A percentile compares a stretch with the other conserved stretches of the same genome.
Conservation (phyloP, 169 alveolate genomes). For the Babesia caballi region DNA sequence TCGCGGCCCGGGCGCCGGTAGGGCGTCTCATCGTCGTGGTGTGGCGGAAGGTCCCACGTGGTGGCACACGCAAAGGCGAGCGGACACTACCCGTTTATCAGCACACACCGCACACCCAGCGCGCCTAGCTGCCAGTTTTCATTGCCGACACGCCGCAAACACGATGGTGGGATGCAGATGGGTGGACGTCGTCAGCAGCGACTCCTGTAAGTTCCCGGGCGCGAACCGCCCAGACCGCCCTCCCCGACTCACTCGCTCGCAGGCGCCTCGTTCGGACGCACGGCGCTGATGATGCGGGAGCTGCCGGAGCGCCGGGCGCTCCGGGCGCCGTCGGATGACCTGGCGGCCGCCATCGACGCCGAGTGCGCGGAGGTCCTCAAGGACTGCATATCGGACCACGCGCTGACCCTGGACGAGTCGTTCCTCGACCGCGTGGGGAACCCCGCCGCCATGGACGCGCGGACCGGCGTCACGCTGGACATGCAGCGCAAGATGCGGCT, state of each 20-base stretch:
- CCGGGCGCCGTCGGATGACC: not conserved
- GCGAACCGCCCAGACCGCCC: not conserved
- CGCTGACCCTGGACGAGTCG: constrained; percentile 8
- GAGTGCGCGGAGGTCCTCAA: not conserved
- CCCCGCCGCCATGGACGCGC: not conserved
- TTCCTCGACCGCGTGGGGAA: constrained; percentile 4
- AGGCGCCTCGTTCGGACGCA: constrained; percentile 68
- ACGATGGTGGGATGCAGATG: constrained; percentile 72
- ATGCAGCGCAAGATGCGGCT: constrained; percentile 22
- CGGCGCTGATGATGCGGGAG: constrained; percentile 37
- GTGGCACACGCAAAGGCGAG: not conserved
- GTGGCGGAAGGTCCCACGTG: constrained; percentile 11
- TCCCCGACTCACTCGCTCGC: not conserved
- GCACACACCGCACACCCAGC: not conserved
- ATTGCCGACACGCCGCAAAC: not conserved
- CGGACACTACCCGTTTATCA: not conserved
- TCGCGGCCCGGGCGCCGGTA: too few relatives aligned
- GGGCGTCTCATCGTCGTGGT: too few relatives aligned
- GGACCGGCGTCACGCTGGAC: constrained; percentile 32
- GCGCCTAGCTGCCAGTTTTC: not conserved
- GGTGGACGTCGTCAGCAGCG: constrained; percentile 79
- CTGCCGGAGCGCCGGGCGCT: constrained; percentile 1
- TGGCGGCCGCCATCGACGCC: constrained; percentile 6
- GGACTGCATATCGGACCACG: not conserved
- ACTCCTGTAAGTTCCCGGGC: constrained; percentile 65